Evolutionary conservation across 768 basidiomycete genomes (phyloP).

Genomic region (Psilocybe cyanescens): DNA sequence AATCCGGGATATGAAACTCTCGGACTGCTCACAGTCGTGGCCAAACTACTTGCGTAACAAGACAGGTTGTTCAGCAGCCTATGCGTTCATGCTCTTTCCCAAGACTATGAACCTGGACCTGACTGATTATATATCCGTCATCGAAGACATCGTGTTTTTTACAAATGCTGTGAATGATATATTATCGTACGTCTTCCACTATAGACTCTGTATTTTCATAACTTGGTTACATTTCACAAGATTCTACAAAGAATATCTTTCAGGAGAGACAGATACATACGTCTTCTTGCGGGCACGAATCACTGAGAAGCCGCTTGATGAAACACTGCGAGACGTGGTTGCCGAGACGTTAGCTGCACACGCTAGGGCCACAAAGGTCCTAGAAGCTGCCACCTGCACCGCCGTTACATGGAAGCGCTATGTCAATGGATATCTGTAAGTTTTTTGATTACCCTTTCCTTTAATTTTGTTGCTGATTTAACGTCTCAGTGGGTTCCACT

Average conservation of each 20-base stretch:
- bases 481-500: not conserved
- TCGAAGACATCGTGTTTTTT: not conserved
- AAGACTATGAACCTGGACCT: not conserved
- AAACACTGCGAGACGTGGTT: conserved; percentile 2
- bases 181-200: not conserved
- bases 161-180: not conserved
- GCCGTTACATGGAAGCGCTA: not conserved
- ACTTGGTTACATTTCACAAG: not conserved
- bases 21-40: not conserved
- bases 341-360: conserved; percentile 5
- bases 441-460: not conserved
- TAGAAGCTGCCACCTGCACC: not conserved
- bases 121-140: not conserved
- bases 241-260: conserved; percentile 8
- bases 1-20: not conserved
- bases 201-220: not conserved
- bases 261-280: conserved; percentile 7
- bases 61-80: not conserved
- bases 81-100: conserved; percentile 3
- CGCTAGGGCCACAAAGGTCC: not conserved
- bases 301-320: not conserved
- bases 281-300: not conserved
- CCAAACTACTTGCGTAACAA: not conserved
- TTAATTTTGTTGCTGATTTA: not conserved
- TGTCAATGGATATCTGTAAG: conserved; percentile 4